Evolutionary conservation across 1,139 yeast genomes (phyloP), one percentile per base, ranked within the genome.

Genomic region (Pneumocystis jirovecii): DNA sequence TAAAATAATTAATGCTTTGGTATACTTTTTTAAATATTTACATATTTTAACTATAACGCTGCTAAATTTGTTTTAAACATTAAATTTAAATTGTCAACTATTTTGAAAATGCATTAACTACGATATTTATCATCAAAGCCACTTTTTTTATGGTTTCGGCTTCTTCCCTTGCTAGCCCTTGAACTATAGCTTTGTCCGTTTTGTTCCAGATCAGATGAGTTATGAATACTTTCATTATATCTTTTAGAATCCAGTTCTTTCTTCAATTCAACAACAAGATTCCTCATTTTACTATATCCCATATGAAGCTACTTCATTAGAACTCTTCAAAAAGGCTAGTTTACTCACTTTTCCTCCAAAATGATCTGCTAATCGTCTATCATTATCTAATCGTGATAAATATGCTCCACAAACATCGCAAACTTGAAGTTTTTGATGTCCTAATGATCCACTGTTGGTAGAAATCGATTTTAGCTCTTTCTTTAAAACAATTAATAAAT

Each of bases 391-490:
- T 68, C 95, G 79, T 3, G 96, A 88, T 65, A 93, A 78, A 73
- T 86, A 89, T 0, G 96, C 96, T 0, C 96, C 97, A 76, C 98
- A 93, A 1, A 84, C 85, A 70, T 84, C 88, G 76, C 98, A 93
- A 0, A 89, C 96, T 74, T 90, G 97, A 64, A 91, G 78, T 73
- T 88, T 88, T 72, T 91, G 97, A 72, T 88, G 96, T 0, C 95
- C 89, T 3, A 91, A 83, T 70, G 88, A 95, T 1, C 95, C 96
- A 6, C 86, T 82, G 70, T 84, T 86, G 67, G 89, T 96, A 8
- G 87, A 81, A 1, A 87, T 76, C 45, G 34, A 50, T 50, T 50
- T 50, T 25, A 50, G 25, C 10, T 50, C 57, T 50, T 50, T 50
- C 57, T 50, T 50, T 12, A 50, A 12, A 25, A 25, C n/a, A 50